A percentile compares a stretch with the other conserved stretches of the same genome.
Conservation (phyloP, 164 flowering plant genomes). For the Umbellularia californica region DNA sequence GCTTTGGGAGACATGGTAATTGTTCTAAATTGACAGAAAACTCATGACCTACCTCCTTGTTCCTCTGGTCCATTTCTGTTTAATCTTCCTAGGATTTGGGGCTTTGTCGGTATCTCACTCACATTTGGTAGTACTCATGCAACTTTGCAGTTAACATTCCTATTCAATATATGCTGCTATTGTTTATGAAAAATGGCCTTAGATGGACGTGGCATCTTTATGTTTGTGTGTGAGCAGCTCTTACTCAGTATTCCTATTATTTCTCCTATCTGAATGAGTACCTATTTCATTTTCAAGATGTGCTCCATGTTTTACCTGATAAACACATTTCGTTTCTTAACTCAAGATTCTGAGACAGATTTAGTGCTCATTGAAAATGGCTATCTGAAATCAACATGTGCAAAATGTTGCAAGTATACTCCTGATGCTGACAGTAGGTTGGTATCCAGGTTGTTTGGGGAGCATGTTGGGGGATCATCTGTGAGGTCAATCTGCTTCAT, state of each 20-base stretch:
- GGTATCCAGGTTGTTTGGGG: conserved; percentile 79
- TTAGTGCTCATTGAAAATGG: not conserved
- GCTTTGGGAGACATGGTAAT: too few relatives aligned
- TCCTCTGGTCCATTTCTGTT: too few relatives aligned
- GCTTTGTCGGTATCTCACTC: too few relatives aligned
- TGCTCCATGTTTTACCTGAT: not conserved
- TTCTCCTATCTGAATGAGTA: not conserved
- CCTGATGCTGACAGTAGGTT: conserved; percentile 51
- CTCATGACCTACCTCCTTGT: too few relatives aligned
- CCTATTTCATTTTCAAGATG: not conserved
- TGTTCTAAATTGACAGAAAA: too few relatives aligned
- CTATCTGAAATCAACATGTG: conserved; percentile 8
- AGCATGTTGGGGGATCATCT: conserved; percentile 98
- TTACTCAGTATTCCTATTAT: not conserved
- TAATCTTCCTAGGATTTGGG: too few relatives aligned
- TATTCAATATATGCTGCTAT: too few relatives aligned
- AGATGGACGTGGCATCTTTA: too few relatives aligned
- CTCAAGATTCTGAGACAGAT: not conserved
- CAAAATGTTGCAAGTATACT: conserved; percentile 40
- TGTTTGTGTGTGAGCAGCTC: not conserved
- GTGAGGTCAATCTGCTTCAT: conserved; percentile 81
- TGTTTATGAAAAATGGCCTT: too few relatives aligned
- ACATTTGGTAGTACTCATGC: too few relatives aligned
- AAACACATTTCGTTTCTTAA: not conserved
- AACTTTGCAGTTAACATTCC: too few relatives aligned